Base-by-base conservation (phyloP, 129 eudicot species). In the Heracleum sosnowskyi region DNA sequence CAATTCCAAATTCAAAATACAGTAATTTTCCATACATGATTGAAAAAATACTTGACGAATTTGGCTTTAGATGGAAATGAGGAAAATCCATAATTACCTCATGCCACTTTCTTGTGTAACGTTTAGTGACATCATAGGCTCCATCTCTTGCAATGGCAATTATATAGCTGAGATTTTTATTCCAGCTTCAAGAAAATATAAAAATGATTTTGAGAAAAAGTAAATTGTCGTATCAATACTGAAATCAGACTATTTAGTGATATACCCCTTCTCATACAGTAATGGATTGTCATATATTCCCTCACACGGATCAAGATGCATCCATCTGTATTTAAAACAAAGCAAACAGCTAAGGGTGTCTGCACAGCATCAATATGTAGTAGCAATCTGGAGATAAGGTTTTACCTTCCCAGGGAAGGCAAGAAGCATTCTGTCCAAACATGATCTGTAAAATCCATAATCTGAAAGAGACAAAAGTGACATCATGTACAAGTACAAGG, bases 241-340 rank as follows among this genome's bases (percentile, higher is more conserved):
- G 20, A 11, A 74, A 15, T 44, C 26, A 75, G 35, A 16, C 7
- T 47, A 17, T 31, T 28, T 12, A n/a, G 20, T 6, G 5, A 77
- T 46, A 28, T 92, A 95, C 98, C 98, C 98, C 74, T 95, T 90
- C 89, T 95, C 98, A 78, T 95, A 95, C 28, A 95, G 82, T 69
- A 95, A 81, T 57, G 98, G 98, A 12, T 87, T 91, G 86, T 95
- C 98, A 78, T 87, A 91, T 85, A 91, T 91, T 82, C 92, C 98
- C 85, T 95, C 98, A 83, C 98, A 95, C 33, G 98, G 98, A 88
- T 95, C 98, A 82, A 95, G 98, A 86, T 95, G 98, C 94, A 95
- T 91, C 98, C 98, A 95, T 85, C 98, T 95, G 91, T 41, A 57
- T n/a, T 66, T 74, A 46, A 77, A 29, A 34, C 60, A 44, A 75